phyloP scores from a whole-genome alignment of 2,329 filamentous ascomycete genomes.

The Geosmithia morbida region DNA sequence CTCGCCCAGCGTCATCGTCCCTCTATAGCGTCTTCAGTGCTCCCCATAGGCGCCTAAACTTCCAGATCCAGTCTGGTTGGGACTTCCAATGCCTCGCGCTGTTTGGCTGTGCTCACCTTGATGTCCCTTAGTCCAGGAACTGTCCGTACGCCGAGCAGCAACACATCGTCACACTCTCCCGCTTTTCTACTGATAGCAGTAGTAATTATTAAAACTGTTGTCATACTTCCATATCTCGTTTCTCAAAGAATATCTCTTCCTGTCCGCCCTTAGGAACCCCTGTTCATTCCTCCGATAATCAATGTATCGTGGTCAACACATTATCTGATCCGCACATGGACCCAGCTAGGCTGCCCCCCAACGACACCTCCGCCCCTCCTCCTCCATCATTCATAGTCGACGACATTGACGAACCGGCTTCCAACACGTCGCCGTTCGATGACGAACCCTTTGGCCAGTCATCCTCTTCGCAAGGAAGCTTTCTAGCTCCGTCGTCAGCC shows the following conservation, averaged over 20 bases:
- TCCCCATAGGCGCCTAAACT: too few relatives aligned
- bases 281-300: neutral
- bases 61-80: too few relatives aligned
- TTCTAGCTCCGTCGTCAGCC: constrained; percentile 12
- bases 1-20: too few relatives aligned
- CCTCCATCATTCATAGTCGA: constrained; percentile 2
- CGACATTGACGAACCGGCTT: neutral
- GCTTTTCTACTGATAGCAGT: too few relatives aligned
- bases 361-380: neutral
- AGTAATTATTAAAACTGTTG: too few relatives aligned
- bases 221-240: too few relatives aligned
- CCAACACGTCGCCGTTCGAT: neutral
- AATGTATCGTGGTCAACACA: neutral
- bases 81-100: too few relatives aligned
- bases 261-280: neutral
- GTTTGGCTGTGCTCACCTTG: too few relatives aligned
- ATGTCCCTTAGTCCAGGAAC: too few relatives aligned
- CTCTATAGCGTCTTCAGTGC: too few relatives aligned
- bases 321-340: neutral
- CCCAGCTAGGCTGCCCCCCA: neutral
- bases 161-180: too few relatives aligned
- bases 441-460: neutral
- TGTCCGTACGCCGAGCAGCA: too few relatives aligned
- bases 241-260: neutral
- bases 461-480: neutral